Base-by-base conservation (phyloP, 805 yeast genomes). In the Schwanniomyces vanrijiae region DNA sequence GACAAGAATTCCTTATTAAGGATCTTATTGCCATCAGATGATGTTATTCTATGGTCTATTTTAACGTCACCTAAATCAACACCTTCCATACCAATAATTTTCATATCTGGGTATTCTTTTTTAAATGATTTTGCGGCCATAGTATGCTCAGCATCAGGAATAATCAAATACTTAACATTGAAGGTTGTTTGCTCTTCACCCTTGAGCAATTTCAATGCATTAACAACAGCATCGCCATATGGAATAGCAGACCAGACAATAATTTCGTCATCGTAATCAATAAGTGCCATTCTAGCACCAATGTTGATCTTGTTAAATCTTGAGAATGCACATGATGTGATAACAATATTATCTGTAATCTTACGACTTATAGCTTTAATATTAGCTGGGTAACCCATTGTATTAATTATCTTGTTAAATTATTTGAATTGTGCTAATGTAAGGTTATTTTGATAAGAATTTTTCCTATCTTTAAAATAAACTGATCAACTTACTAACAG, bases 101-200 rank as follows among this genome's bases (percentile, higher is more conserved):
- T 75, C 42, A 80, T 62, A 2, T 68, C 56, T 3, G 88, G 87
- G 58, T 67, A 75, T 45, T 65, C 61, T 16, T 70, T 66, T 57
- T 78, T 76, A 64, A 83, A 78, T 11, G 77, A 75, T 21, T 62
- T 57, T 10, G 83, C 79, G 2, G 85, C 87, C 80, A 84, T 65
- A 1, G 86, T 81, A 57, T 85, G 90, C 52, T 82, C 86, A 26
- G 52, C 56, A 56, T 85, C 88, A 2, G 90, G 89, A 40, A 85
- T 71, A 37, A 86, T 71, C 31, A 82, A 66, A 51, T 81, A 77
- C 1, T 76, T 60, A 35, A 82, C 70, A 24, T 73, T 71, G 50
- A 55, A 58, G 25, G 61, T 55, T 10, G 65, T 47, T 40, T 64
- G 62, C 9, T 69, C 61, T 3, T 64, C 60, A 4, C 68, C 69